Conservation (phyloP, 257 asterid genomes). For the Rauvolfia tetraphylla region DNA sequence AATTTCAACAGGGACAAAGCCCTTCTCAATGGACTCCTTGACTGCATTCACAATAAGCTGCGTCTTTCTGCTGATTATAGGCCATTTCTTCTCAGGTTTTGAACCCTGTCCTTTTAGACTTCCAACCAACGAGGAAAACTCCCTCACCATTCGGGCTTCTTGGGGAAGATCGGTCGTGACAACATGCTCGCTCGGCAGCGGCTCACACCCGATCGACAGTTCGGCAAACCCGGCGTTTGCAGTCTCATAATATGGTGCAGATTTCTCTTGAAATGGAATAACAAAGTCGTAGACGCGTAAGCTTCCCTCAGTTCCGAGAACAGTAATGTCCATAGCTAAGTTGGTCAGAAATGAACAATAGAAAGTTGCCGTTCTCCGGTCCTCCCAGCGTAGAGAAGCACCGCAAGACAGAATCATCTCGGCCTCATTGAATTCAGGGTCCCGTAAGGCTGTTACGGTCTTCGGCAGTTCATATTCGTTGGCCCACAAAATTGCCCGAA, state of each 20-base stretch:
- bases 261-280: slow-evolving; percentile 50
- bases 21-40: slow-evolving; percentile 57
- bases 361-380: slow-evolving; percentile 58
- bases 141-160: slow-evolving; percentile 69
- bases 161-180: slow-evolving; percentile 59
- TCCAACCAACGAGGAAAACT: slow-evolving; percentile 48
- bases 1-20: slow-evolving; percentile 46
- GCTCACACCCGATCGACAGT: slow-evolving; percentile 48
- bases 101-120: slow-evolving; percentile 37
- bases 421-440: slow-evolving; percentile 41
- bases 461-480: slow-evolving; percentile 53
- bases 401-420: slow-evolving; percentile 65
- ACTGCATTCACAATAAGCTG: slow-evolving; percentile 77
- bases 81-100: slow-evolving; percentile 67
- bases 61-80: slow-evolving; percentile 56
- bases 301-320: slow-evolving; percentile 53
- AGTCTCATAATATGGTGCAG: slow-evolving; percentile 39
- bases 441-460: slow-evolving; percentile 44
- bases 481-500: slow-evolving; percentile 71
- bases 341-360: slow-evolving; percentile 65
- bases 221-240: slow-evolving; percentile 33
- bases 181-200: slow-evolving; percentile 43
- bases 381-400: slow-evolving; percentile 66
- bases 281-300: slow-evolving; percentile 54
- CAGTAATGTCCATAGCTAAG: slow-evolving; percentile 56